Base-by-base conservation (phyloP, 441 rosid genomes). In the Omphalea diandra region DNA sequence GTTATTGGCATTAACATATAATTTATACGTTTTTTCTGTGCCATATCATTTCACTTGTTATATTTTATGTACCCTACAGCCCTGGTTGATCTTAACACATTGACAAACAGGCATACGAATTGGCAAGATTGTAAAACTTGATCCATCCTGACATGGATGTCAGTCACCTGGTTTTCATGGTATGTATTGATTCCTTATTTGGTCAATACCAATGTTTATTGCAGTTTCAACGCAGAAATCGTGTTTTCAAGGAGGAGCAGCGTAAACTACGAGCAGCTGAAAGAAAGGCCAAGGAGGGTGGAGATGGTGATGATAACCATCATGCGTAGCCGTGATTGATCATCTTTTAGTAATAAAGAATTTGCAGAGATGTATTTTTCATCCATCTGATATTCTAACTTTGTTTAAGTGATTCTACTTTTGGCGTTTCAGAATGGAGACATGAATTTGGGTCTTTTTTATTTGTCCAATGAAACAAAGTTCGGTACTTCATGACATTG, bases 191-290 rank as follows among this genome's bases (percentile, higher is more conserved):
- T 22, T 12, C 46, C 12, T 5, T 32, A 22, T 40, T 6, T 33
- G 15, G 15, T 15, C 57, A 18, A 24, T 56, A 14, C n/a, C 20
- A 36, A 20, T 29, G 20, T 56, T 44, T 73, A 52, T 76, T 80
- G 68, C 88, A 90, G 98, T 94, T 91, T 75, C 90, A 90, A 76
- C 82, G 98, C 52, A 90, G 98, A 77, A 94, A 94, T 75, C 86
- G 96, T 46, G 85, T 94, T 64, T 94, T 91, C 83, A 94, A 94
- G 86, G 98, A 94, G 84, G 98, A 94, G 81, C 97, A 94, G 76
- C 97, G 97, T 29, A 87, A 90, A 75, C 69, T 91, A 68, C 80
- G 97, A 63, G 94, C 98, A n/a, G 98, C 92, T 44, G 78, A 87
- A 14, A 82, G 82, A 46, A 87, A 87, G 74, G 83, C 41, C 43